These are phyloP conservation scores for Dothistroma septosporum DNA, from an alignment of 2,329 filamentous ascomycete species.

Conservation along the genomic window DNA sequence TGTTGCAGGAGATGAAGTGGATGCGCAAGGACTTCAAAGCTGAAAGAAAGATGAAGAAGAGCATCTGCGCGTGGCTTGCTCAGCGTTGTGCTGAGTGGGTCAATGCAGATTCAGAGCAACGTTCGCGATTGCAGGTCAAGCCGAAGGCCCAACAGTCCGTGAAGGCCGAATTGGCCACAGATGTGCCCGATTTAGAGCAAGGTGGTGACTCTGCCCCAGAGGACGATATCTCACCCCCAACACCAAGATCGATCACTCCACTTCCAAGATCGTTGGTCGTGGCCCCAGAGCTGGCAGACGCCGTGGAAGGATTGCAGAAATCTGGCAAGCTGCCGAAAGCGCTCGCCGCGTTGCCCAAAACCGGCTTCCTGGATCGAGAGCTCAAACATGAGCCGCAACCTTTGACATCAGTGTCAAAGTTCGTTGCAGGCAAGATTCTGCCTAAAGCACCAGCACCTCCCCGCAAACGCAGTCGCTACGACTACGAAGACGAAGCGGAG, in stretches of 20 bases:
- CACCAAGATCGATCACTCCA: constrained; percentile 19
- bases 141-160: constrained; percentile 41
- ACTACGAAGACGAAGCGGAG: constrained; percentile 67
- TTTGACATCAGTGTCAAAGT: constrained; percentile 67
- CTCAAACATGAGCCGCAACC: constrained; percentile 8
- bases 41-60: constrained; percentile 89
- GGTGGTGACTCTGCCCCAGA: constrained; percentile 31
- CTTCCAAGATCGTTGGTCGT: constrained; percentile 26
- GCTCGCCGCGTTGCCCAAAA: constrained; percentile 27
- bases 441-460: constrained; percentile 63
- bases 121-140: constrained; percentile 64
- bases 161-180: constrained; percentile 9
- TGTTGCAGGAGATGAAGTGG: constrained; percentile 93
- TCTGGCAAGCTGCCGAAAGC: constrained; percentile 27
- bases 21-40: constrained; percentile 95
- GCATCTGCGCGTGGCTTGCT: constrained; percentile 73
- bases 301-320: constrained; percentile 27
- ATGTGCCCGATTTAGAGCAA: constrained; percentile 30
- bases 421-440: constrained; percentile 73
- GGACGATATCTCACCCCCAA: constrained; percentile 29
- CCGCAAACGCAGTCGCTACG: constrained; percentile 75
- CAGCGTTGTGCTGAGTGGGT: constrained; percentile 81
- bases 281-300: constrained; percentile 26
- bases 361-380: constrained; percentile 16
- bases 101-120: constrained; percentile 58